These are phyloP conservation scores for Camellia oleifera DNA, from an alignment of 179 eudicot genomes.

Conservation along the genomic window DNA sequence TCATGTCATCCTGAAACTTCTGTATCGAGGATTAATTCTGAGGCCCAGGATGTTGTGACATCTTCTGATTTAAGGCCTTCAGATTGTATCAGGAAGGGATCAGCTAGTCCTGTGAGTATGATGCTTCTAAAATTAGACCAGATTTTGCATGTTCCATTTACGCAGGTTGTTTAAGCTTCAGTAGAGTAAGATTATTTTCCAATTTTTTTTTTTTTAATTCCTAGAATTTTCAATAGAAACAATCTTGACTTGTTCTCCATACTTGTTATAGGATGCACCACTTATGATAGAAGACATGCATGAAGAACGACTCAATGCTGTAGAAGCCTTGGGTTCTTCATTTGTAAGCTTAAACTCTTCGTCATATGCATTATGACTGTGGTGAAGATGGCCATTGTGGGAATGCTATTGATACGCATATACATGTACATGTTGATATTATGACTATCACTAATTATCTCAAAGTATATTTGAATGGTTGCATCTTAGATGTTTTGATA, in stretches of 20 bases:
- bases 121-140: constrained; percentile 72
- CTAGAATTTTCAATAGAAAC: background rate
- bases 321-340: constrained; percentile 72
- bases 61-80: constrained; percentile 27
- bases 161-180: constrained; percentile 53
- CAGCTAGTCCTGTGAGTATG: constrained; percentile 67
- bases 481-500: constrained; percentile 1
- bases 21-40: constrained; percentile 3
- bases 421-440: background rate
- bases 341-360: constrained; percentile 51
- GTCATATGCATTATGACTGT: background rate
- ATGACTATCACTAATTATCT: background rate
- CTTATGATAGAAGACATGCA: constrained; percentile 99
- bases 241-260: constrained; percentile 1
- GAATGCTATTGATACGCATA: background rate
- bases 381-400: no score
- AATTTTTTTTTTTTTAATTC: background rate
- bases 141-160: constrained; percentile 90
- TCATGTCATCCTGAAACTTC: constrained; percentile 22
- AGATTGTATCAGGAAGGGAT: constrained; percentile 55
- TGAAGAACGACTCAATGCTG: constrained; percentile 83
- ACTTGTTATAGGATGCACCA: constrained; percentile 67
- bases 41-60: constrained; percentile 14
- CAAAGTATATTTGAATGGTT: background rate
- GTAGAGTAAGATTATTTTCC: background rate